phyloP scores from a whole-genome alignment of 805 yeast genomes.

The Suhomyces faveliae region DNA sequence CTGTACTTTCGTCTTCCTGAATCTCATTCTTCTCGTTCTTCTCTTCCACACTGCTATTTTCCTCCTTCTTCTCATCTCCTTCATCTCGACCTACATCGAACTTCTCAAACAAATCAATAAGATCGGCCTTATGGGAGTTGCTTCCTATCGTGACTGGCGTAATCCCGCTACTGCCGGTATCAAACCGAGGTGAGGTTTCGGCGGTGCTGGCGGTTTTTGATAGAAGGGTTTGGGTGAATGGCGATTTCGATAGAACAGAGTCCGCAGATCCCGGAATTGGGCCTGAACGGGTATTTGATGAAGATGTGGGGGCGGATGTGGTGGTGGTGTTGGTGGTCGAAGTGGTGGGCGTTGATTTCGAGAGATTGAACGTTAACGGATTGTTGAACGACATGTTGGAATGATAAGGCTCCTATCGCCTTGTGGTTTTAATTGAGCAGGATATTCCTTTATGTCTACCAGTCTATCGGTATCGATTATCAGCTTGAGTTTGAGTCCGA shows the following conservation, averaged over 20 bases:
- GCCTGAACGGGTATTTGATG: conserved; percentile 2
- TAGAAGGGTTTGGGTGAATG: conserved; percentile 19
- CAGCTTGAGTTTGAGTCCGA: too few species aligned
- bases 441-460: too few species aligned
- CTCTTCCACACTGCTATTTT: not conserved
- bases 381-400: conserved; percentile 29
- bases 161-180: conserved; percentile 11
- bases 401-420: too few species aligned
- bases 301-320: conserved; percentile 16
- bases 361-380: conserved; percentile 32
- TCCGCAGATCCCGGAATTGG: not conserved
- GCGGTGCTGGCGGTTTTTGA: conserved; percentile 5
- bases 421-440: too few species aligned
- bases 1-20: not conserved
- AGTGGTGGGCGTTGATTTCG: conserved; percentile 42
- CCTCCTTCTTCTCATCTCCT: conserved; percentile 3
- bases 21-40: conserved; percentile 2
- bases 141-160: conserved; percentile 22
- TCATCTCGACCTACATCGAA: conserved; percentile 23
- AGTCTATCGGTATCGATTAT: too few species aligned
- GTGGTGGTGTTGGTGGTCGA: conserved; percentile 39
- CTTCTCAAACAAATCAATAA: conserved; percentile 36
- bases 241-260: conserved; percentile 13
- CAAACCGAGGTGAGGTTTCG: not conserved
- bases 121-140: conserved; percentile 11